A percentile compares a stretch with the other conserved stretches of the same genome.
Evolutionary conservation across 805 yeast genomes (phyloP).

Genomic region (Sugiyamaella qingdaonensis): DNA sequence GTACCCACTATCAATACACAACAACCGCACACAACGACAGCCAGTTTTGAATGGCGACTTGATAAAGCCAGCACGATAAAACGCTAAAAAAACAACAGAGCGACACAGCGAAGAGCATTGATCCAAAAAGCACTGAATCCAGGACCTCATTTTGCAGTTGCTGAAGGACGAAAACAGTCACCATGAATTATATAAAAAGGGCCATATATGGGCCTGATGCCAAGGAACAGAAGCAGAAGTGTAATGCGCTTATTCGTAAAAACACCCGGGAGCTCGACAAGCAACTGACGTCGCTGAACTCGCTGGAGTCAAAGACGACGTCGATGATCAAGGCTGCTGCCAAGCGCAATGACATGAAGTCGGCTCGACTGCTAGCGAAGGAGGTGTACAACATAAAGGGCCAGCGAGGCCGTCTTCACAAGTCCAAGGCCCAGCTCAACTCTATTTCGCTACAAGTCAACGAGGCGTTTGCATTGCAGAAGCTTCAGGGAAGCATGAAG

Average conservation of each 20-base stretch:
- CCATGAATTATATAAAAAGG: conserved; percentile 79
- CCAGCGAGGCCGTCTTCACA: conserved; percentile 68
- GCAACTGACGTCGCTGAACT: conserved; percentile 57
- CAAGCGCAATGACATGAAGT: conserved; percentile 67
- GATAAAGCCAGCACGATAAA: no score
- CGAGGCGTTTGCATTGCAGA: conserved; percentile 84
- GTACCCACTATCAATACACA: no score
- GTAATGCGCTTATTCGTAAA: conserved; percentile 74
- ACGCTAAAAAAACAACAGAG: no score
- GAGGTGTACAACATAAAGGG: conserved; percentile 71
- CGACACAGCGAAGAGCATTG: no score
- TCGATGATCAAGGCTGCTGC: conserved; percentile 68
- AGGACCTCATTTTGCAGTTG: background rate
- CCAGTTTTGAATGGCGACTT: no score
- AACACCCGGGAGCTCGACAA: conserved; percentile 82
- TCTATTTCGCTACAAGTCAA: conserved; percentile 84
- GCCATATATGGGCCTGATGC: conserved; percentile 98
- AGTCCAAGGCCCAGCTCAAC: conserved; percentile 80
- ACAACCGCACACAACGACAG: no score
- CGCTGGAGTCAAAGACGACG: conserved; percentile 71
- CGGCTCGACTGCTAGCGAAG: conserved; percentile 75
- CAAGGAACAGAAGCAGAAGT: conserved; percentile 69
- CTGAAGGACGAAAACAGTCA: background rate
- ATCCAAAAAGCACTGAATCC: no score
- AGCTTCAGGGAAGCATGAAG: conserved; percentile 76